Evolutionary conservation across 345 rosid genomes (phyloP), one percentile per base, ranked within the genome.

Genomic region (Linum lewisii): DNA sequence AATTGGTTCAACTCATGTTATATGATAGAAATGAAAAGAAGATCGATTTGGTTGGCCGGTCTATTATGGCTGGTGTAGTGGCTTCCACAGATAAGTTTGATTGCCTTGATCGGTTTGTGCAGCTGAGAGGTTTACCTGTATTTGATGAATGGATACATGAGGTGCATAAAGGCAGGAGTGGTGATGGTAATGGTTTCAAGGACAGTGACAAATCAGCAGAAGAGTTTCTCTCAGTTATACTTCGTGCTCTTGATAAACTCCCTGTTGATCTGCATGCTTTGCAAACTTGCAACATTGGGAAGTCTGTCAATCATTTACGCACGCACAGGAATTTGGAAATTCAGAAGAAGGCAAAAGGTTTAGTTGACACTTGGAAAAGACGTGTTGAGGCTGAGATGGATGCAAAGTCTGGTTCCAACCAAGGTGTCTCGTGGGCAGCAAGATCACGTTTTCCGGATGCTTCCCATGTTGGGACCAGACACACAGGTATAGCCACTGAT

Each of bases 111-210:
- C 71, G 66, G 53, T 92, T 92, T 70, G 91, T 92, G 54, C 95
- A 84, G 81, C 87, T 79, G 6, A 83, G 67, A 78, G 98, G 98
- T 37, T 75, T 88, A 67, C 80, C 86, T 52, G 86, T 86, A 2
- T 81, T 88, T 70, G 98, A 92, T 75, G 98, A 84, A 55, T 92
- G 98, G 98, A 87, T 92, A 18, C 98, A 92, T 74, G 97, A 92
- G 73, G 77, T 88, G 59, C 98, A 88, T 58, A 88, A 79, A 71
- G 95, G 97, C 64, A 88, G 86, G 74, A 60, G 76, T 58, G 90
- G 97, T 51, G 89, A 89, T 73, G 81, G 66, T 69, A 49, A 75
- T 54, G 65, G 87, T 69, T 77, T 77, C 60, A 88, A 75, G 75
- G 96, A 88, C 23, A 67, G 54, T 62, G 96, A 86, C 60, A 82